These are phyloP conservation scores for Pythium oligandrum DNA, from an alignment of 352 stramenopile genomes.

Conservation along the genomic window DNA sequence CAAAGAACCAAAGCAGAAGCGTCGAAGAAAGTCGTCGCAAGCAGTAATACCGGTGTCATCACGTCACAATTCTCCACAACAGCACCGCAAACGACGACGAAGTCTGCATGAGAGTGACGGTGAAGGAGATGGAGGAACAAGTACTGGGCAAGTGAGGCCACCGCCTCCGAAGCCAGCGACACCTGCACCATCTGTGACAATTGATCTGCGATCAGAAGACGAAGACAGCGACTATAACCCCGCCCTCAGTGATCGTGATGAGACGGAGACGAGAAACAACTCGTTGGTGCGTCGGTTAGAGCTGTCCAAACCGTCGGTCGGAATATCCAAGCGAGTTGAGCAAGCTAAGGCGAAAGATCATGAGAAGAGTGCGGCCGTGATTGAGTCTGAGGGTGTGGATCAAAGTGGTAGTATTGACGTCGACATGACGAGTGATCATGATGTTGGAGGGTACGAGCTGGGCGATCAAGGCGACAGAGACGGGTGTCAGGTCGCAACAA, in stretches of 20 bases:
- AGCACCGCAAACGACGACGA: conserved; percentile 1
- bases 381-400: no score
- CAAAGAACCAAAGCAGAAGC: neutral
- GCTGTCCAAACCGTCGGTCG: neutral
- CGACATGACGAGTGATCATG: no score
- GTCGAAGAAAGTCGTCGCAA: neutral
- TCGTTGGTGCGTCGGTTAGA: neutral
- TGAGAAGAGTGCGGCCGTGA: neutral
- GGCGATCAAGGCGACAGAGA: no score
- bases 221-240: conserved; percentile 1
- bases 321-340: no score
- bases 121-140: conserved; percentile 1
- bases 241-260: neutral
- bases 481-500: neutral
- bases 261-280: conserved; percentile 3
- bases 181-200: neutral
- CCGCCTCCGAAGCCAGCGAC: neutral
- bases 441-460: no score
- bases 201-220: conserved; percentile 4
- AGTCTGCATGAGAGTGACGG: conserved; percentile 1
- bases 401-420: no score
- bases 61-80: neutral
- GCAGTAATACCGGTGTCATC: conserved; percentile 2
- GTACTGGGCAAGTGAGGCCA: neutral
- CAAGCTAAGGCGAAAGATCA: neutral